Evolutionary conservation across 768 basidiomycete genomes (phyloP), one percentile per base, ranked within the genome.

Genomic region (Russula brevipes): DNA sequence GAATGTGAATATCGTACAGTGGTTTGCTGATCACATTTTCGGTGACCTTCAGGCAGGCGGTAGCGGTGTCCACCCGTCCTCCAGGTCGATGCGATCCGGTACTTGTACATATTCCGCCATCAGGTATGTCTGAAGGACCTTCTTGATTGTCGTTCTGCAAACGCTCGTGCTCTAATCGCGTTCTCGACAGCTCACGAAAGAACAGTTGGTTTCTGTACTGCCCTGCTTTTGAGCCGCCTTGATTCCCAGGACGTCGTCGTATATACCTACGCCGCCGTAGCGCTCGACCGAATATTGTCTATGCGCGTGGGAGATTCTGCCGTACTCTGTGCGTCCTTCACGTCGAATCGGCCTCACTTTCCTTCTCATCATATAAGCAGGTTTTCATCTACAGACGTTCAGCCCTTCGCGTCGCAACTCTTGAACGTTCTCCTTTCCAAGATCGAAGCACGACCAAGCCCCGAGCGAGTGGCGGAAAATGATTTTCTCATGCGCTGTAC

Each of bases 401-500:
- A 87, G 53, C 89, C 90, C 11, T 83, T 89, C 65, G 91, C 94
- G n/a, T 78, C 83, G 16, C 80, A 82, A 50, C 80, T 97, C 63
- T 75, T 93, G 31, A 76, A 82, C 62, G 86, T 86, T 4, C 78
- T 98, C 5, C 79, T 99, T 66, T 74, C 75, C 45, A 93, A 89
- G 73, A 89, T 97, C 49, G 92, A 94, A 73, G 75, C 77, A 46
- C 89, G 85, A 6, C 81, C 80, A 3, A 89, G 89, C 4, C 86
- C 97, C 0, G 91, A 97, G 72, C 95, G 96, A 76, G 84, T 96
- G 38, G 93, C 96, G 0, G 95, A 98, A 73, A 99, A 99, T 69
- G 96, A 98, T 73, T 90, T 97, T 73, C 77, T 98, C 53, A 99
- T 98, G 94, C 94, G 92, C 79, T 95, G 96, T 95, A 67, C 52